Conservation (phyloP, 2,329 filamentous ascomycete species). For the Talaromyces atroroseus region DNA sequence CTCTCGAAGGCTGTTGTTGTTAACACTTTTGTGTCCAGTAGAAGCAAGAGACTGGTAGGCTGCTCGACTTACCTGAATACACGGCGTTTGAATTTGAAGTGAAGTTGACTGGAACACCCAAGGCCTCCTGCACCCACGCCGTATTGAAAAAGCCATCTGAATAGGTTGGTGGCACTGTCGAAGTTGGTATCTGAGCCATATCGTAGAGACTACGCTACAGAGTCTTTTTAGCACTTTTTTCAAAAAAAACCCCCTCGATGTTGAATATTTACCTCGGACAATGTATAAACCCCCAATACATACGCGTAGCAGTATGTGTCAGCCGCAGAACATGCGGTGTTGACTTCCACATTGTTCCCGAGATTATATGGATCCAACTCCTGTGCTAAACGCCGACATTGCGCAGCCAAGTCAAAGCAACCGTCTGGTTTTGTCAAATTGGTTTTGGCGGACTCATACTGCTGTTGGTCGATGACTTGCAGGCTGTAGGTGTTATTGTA, state of each 20-base stretch:
- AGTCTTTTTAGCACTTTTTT: too few relatives aligned
- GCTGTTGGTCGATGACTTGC: conserved; percentile 19
- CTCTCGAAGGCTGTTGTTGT: not conserved
- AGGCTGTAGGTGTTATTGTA: conserved; percentile 39
- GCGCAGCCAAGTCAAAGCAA: conserved; percentile 48
- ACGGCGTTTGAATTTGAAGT: conserved; percentile 44
- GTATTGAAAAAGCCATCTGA: conserved; percentile 54
- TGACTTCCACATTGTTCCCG: conserved; percentile 42
- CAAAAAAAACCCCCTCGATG: too few relatives aligned
- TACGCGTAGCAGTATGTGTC: conserved; percentile 41
- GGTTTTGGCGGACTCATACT: conserved; percentile 42
- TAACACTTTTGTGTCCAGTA: not conserved
- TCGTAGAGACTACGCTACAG: not conserved
- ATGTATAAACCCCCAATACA: conserved; percentile 34
- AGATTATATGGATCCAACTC: conserved; percentile 42
- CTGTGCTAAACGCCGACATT: conserved; percentile 45
- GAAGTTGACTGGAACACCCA: conserved; percentile 58
- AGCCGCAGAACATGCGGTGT: conserved; percentile 41
- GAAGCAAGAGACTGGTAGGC: too few relatives aligned
- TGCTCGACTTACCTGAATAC: conserved; percentile 14
- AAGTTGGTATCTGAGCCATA: not conserved
- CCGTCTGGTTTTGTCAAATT: conserved; percentile 44
- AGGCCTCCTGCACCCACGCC: conserved; percentile 50
- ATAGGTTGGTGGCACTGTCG: not conserved
- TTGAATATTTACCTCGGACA: not conserved